Conservation (phyloP, 768 basidiomycete genomes). For the Phanerochaete sordida region DNA sequence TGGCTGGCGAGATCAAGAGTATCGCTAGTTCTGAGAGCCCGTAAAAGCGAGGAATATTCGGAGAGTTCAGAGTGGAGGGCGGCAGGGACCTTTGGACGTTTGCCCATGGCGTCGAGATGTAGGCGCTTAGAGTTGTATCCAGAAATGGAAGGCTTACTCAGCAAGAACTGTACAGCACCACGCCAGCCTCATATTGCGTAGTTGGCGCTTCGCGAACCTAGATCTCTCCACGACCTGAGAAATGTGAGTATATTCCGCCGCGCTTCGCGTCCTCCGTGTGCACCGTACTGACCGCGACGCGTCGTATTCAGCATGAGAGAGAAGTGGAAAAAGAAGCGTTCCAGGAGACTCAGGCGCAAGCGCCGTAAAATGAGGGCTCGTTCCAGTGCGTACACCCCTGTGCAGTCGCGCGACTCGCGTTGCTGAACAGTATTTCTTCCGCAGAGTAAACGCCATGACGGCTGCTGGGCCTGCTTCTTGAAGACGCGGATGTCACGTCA, state of each 20-base stretch:
- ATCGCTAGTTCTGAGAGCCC: conserved; percentile 55
- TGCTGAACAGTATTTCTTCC: neutral
- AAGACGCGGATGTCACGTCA: conserved; percentile 17
- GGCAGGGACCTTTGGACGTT: conserved; percentile 45
- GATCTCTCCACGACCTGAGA: conserved; percentile 26
- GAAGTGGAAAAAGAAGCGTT: conserved; percentile 97
- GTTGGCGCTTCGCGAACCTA: conserved; percentile 17
- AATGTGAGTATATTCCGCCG: conserved; percentile 20
- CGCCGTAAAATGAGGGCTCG: conserved; percentile 96
- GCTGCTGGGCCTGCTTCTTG: conserved; percentile 24
- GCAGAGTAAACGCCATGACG: conserved; percentile 26
- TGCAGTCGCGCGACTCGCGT: neutral
- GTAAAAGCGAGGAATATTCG: conserved; percentile 64
- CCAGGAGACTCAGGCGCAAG: conserved; percentile 88
- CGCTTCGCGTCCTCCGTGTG: neutral
- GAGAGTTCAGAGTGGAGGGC: conserved; percentile 61
- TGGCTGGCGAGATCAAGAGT: conserved; percentile 58
- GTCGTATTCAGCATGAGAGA: conserved; percentile 73
- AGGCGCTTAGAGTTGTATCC: neutral
- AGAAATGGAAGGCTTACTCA: conserved; percentile 20
- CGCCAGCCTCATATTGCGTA: conserved; percentile 15
- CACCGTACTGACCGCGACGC: conserved; percentile 3
- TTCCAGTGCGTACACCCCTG: conserved; percentile 63
- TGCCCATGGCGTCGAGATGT: conserved; percentile 25
- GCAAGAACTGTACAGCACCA: conserved; percentile 28